phyloP scores from a whole-genome alignment of 345 rosid species.

The Arabis alpina region DNA sequence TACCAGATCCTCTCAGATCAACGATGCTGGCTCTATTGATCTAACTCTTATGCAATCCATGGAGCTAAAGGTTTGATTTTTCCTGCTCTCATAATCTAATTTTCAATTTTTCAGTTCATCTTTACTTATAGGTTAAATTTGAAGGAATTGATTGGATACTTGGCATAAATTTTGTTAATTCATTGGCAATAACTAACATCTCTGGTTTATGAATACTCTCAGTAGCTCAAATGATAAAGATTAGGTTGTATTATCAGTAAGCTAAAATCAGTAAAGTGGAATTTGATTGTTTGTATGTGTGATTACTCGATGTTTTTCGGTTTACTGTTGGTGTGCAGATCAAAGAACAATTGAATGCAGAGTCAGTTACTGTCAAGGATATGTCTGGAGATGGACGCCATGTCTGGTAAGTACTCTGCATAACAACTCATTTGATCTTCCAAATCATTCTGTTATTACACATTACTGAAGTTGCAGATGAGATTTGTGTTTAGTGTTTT shows the following conservation, averaged over 20 bases:
- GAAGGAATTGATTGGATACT: conserved; percentile 15
- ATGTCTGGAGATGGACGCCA: conserved; percentile 97
- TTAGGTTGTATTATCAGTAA: not conserved
- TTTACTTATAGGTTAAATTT: not conserved
- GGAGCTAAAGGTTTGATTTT: conserved; percentile 78
- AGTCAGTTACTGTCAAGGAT: conserved; percentile 78
- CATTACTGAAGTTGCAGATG: not conserved
- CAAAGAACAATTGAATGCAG: conserved; percentile 77
- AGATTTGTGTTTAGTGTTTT: not conserved
- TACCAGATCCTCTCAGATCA: conserved; percentile 65
- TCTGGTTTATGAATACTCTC: not conserved
- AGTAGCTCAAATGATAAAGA: conserved; percentile 14
- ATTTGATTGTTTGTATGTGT: not conserved
- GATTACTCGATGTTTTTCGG: not conserved
- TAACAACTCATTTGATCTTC: conserved; percentile 9
- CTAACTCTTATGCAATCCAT: conserved; percentile 87
- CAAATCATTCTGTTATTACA: not conserved
- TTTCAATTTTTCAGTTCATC: no score
- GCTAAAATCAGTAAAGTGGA: conserved; percentile 1
- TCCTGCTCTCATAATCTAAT: no score
- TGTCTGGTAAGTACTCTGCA: conserved; percentile 60
- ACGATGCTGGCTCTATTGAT: conserved; percentile 85
- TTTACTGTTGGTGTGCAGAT: conserved; percentile 51
- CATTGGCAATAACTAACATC: not conserved
- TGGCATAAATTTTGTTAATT: not conserved